Base-by-base conservation (phyloP, 73 alveolate species). In the Tetrahymena borealis region DNA sequence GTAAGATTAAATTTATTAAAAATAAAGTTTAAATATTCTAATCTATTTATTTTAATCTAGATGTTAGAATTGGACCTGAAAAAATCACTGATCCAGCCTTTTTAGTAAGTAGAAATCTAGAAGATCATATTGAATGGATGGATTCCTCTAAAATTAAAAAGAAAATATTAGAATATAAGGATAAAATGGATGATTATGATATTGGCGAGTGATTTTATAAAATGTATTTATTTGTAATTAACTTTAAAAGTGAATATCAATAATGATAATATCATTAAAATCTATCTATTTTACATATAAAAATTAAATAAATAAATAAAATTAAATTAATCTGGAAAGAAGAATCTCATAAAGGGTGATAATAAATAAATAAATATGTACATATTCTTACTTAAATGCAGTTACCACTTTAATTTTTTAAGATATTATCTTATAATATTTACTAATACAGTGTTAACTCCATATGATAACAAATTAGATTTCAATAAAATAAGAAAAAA, bases 61-160 rank as follows among this genome's bases (percentile, higher is more conserved):
- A 99, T 93, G 95, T 99, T 10, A 98, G 98, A 90, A 98, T 99
- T 38, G 99, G 99, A 11, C 99, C 99, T 33, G 99, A 99, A 92
- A 94, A 98, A 90, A 97, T 97, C 91, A 99, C 99, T 37, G 99
- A 99, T 93, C 99, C 99, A 16, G 99, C 99, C 2, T 94, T 99
- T 78, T 98, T 98, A 93, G 99, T 99, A 39, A 98, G 99, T 31
- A 94, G 99, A 85, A 96, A 97, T 28, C 94, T 98, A 98, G 99
- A 99, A 97, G 99, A 99, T 94, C 98, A 95, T 92, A 94, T 97
- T 18, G 97, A 99, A 32, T 98, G 99, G 99, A 98, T 96, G 35
- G 97, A 97, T 40, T 91, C 96, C 39, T 93, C 98, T n/a, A 96
- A 95, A 90, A 98, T 98, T 90, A 96, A 97, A 96, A 94, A 97